Evolutionary conservation across 1,284 basidiomycete genomes (phyloP).

Genomic region (Cronartium quercuum): DNA sequence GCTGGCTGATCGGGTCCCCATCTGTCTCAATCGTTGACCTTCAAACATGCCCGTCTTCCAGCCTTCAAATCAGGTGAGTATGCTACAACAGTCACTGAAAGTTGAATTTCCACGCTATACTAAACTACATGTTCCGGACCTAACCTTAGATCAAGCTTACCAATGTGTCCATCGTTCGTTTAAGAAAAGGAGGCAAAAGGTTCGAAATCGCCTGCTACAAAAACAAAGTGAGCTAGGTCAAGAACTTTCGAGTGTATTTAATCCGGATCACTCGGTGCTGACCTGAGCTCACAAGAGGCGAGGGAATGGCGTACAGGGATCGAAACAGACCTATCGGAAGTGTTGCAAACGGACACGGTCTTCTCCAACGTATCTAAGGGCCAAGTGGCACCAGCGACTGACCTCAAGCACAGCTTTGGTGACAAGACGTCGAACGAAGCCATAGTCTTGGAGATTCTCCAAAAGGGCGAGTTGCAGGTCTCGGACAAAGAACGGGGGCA

Average conservation of each 20-base stretch:
- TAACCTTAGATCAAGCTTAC: slow-evolving; percentile 56
- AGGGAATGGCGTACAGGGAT: slow-evolving; percentile 35
- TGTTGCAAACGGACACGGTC: slow-evolving; percentile 92
- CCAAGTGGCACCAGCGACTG: slow-evolving; percentile 77
- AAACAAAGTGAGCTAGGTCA: slow-evolving; percentile 93
- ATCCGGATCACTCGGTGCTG: not conserved
- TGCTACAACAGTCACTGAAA: not conserved
- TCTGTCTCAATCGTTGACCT: no score
- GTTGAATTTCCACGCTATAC: not conserved
- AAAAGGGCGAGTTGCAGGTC: slow-evolving; percentile 94
- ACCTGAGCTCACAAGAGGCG: slow-evolving; percentile 5
- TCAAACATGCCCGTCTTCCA: slow-evolving; percentile 35
- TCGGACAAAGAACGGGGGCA: slow-evolving; percentile 94
- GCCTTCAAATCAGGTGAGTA: slow-evolving; percentile 32
- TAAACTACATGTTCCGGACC: not conserved
- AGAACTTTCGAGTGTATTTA: not conserved
- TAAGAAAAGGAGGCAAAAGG: slow-evolving; percentile 94
- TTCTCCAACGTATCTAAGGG: slow-evolving; percentile 97
- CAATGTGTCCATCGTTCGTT: slow-evolving; percentile 88
- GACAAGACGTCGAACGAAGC: slow-evolving; percentile 66
- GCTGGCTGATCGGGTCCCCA: no score
- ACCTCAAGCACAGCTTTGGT: slow-evolving; percentile 79
- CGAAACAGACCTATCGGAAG: slow-evolving; percentile 89
- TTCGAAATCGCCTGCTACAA: slow-evolving; percentile 99
- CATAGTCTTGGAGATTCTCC: slow-evolving; percentile 85